Conservation (phyloP, 495 filamentous ascomycete species). For the Daldinia childiae region DNA sequence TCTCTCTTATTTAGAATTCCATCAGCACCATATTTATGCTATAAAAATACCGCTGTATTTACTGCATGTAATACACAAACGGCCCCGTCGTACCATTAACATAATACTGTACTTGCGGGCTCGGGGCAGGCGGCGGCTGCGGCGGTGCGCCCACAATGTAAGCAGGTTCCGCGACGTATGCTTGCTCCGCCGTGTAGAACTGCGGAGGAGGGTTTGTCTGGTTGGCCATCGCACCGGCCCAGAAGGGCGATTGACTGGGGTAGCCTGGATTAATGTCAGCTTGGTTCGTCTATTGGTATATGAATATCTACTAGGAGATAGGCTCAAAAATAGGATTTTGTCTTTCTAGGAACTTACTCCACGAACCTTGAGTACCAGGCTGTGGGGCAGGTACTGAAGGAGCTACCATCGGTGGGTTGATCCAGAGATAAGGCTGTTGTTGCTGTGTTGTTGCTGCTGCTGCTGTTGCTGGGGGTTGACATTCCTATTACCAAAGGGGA, state of each 20-base stretch:
- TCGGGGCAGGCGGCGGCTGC: slow-evolving; percentile 1
- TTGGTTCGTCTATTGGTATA: background rate
- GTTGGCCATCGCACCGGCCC: slow-evolving; percentile 6
- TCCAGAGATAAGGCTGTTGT: slow-evolving; percentile 26
- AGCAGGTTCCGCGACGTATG: slow-evolving; percentile 14
- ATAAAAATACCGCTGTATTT: background rate
- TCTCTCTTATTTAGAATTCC: background rate
- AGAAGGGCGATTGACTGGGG: slow-evolving; percentile 30
- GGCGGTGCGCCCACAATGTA: background rate
- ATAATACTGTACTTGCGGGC: slow-evolving; percentile 23
- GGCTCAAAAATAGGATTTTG: background rate
- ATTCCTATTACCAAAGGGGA: background rate
- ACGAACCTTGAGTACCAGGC: slow-evolving; percentile 24
- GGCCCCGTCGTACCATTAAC: slow-evolving; percentile 23
- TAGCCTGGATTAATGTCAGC: slow-evolving; percentile 28
- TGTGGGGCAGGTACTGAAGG: slow-evolving; percentile 20
- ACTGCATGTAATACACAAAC: slow-evolving; percentile 18
- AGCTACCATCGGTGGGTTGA: slow-evolving; percentile 32
- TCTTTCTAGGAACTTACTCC: slow-evolving; percentile 19
- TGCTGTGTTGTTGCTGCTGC: background rate
- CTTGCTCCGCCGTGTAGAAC: slow-evolving; percentile 20
- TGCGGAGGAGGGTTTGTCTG: slow-evolving; percentile 22
- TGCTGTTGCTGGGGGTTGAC: background rate
- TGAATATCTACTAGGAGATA: background rate
- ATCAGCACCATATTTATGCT: background rate